Evolutionary conservation across 2,329 filamentous ascomycete genomes (phyloP).

Genomic region (Penicillium sp.): DNA sequence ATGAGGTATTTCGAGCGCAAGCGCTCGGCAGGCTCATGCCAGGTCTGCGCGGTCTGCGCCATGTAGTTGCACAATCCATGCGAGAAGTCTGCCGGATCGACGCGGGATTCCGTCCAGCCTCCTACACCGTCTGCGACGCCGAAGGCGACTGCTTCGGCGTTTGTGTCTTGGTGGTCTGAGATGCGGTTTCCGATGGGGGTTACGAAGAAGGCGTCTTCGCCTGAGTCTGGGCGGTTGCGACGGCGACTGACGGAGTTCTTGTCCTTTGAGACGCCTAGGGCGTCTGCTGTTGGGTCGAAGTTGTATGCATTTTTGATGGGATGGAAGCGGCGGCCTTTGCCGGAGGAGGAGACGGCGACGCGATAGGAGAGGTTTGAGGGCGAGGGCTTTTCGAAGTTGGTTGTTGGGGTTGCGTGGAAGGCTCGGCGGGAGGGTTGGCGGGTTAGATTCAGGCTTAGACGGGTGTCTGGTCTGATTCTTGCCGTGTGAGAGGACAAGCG

Average conservation of each 20-base stretch:
- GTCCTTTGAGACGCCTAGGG: conserved; percentile 39
- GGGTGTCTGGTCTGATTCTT: background rate
- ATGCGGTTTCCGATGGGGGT: conserved; percentile 62
- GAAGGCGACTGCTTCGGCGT: conserved; percentile 66
- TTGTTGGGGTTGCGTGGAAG: conserved; percentile 3
- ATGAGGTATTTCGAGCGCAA: conserved; percentile 68
- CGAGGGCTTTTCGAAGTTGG: conserved; percentile 8
- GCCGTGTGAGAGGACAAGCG: background rate
- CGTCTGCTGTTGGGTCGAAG: conserved; percentile 58
- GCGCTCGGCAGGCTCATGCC: conserved; percentile 43
- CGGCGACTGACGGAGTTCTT: conserved; percentile 56
- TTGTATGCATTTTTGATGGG: conserved; percentile 69
- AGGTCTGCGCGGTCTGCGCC: conserved; percentile 69
- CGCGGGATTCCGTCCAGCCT: conserved; percentile 87
- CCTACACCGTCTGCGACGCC: conserved; percentile 94
- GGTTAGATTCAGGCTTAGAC: background rate
- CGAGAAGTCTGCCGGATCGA: conserved; percentile 93
- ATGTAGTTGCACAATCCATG: conserved; percentile 93
- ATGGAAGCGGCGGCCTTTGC: conserved; percentile 68
- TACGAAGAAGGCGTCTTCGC: conserved; percentile 96
- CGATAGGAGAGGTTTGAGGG: conserved; percentile 60
- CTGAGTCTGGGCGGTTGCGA: conserved; percentile 69
- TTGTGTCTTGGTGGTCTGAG: conserved; percentile 35
- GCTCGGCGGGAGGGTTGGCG: background rate
- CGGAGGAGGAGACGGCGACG: conserved; percentile 72